phyloP scores from a whole-genome alignment of 768 basidiomycete species.

The Russula foetens region DNA sequence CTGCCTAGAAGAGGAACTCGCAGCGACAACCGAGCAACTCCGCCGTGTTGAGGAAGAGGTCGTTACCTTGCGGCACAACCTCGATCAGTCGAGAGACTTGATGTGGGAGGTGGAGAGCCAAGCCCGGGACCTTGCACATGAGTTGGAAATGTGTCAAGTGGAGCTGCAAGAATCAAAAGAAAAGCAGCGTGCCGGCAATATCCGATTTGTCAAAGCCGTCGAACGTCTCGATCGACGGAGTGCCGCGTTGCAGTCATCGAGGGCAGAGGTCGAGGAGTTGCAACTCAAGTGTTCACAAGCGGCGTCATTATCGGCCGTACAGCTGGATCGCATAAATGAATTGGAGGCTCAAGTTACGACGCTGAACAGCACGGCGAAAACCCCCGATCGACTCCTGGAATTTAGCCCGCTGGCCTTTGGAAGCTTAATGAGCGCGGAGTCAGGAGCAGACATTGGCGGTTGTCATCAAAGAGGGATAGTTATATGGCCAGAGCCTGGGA shows the following conservation, averaged over 20 bases:
- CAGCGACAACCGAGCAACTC: neutral
- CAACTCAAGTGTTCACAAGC: neutral
- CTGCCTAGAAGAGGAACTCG: neutral
- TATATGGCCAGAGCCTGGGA: too few relatives aligned
- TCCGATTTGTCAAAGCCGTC: neutral
- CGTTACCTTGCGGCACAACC: neutral
- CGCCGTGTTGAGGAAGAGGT: neutral
- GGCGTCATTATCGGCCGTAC: neutral
- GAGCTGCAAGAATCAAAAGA: neutral
- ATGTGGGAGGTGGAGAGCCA: neutral
- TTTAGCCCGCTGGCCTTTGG: too few relatives aligned
- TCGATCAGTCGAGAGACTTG: neutral
- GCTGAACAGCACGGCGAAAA: neutral
- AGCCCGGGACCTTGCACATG: neutral
- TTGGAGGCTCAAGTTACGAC: constrained; percentile 2
- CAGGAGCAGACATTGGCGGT: too few relatives aligned
- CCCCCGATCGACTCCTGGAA: too few relatives aligned
- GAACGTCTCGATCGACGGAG: neutral
- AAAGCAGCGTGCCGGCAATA: neutral
- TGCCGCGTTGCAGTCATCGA: neutral
- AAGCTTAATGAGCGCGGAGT: too few relatives aligned
- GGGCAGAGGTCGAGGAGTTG: neutral
- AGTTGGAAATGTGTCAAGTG: neutral
- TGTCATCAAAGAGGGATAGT: too few relatives aligned
- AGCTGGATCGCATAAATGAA: neutral